Evolutionary conservation across 768 basidiomycete genomes (phyloP).

Genomic region (Leccinellum rugosiceps): DNA sequence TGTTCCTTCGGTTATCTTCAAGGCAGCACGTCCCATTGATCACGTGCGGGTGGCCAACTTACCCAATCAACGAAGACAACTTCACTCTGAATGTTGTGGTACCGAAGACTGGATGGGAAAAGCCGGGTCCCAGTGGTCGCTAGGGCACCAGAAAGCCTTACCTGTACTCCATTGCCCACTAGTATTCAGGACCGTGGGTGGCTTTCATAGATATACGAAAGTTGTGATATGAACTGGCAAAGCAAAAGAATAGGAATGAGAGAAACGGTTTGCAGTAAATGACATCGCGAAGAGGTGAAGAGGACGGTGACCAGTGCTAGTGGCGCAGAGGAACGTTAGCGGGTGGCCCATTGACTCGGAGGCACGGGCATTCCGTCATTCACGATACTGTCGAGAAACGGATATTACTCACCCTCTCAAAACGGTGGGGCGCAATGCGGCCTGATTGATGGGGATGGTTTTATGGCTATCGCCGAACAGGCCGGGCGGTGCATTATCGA

Average conservation of each 20-base stretch:
- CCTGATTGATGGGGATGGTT: constrained; percentile 1
- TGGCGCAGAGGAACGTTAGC: constrained; percentile 7
- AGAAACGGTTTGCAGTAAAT: neutral
- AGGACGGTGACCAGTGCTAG: constrained; percentile 16
- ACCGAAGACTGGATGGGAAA: constrained; percentile 14
- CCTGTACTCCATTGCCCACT: neutral
- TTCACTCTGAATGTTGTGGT: constrained; percentile 26
- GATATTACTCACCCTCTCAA: constrained; percentile 19
- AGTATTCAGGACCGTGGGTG: neutral
- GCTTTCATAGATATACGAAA: constrained; percentile 18
- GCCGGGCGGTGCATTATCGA: constrained; percentile 7
- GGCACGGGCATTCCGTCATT: constrained; percentile 22
- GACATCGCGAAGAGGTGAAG: constrained; percentile 23
- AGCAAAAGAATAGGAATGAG: neutral
- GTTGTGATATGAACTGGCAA: neutral
- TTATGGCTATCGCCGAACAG: constrained; percentile 11
- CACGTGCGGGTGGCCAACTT: neutral
- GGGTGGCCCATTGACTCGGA: constrained; percentile 25
- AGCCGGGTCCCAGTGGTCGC: constrained; percentile 1
- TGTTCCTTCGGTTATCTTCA: neutral
- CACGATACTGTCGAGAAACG: constrained; percentile 22
- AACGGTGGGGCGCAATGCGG: constrained; percentile 4
- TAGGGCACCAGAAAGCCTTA: constrained; percentile 13
- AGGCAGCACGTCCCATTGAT: neutral
- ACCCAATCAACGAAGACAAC: constrained; percentile 41